A percentile compares a stretch with the other conserved stretches of the same genome.
phyloP scores from a whole-genome alignment of 148 eudicot genomes.

The Oxyria digyna region DNA sequence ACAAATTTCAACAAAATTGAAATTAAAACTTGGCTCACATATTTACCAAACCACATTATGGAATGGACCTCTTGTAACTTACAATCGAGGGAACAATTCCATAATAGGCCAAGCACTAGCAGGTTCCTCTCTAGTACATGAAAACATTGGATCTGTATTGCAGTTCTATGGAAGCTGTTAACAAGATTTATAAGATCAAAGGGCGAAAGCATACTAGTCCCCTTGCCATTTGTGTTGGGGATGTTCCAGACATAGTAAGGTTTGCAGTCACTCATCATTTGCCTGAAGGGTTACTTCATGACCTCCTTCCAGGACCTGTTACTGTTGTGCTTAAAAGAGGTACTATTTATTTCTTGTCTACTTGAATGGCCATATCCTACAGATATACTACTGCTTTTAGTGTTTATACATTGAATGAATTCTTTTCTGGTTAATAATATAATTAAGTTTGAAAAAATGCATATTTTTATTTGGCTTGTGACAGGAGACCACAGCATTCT shows the following conservation, averaged over 20 bases:
- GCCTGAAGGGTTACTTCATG: constrained; percentile 58
- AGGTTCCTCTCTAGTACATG: too few species aligned
- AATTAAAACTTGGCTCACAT: too few species aligned
- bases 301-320: constrained; percentile 94
- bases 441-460: not conserved
- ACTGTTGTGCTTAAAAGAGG: constrained; percentile 83
- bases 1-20: too few species aligned
- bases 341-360: constrained; percentile 6
- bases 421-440: not conserved
- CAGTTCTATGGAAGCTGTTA: constrained; percentile 78
- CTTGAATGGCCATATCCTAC: too few species aligned
- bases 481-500: constrained; percentile 77
- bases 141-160: constrained; percentile 12
- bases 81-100: not conserved
- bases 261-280: constrained; percentile 71
- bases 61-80: not conserved
- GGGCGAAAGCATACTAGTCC: constrained; percentile 84
- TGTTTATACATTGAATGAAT: not conserved
- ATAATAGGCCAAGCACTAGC: too few species aligned
- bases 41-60: too few species aligned
- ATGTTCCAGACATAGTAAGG: constrained; percentile 50
- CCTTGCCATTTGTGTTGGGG: constrained; percentile 92
- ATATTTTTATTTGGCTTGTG: not conserved
- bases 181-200: constrained; percentile 80
- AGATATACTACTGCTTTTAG: not conserved